phyloP scores from a whole-genome alignment of 2,329 filamentous ascomycete species.

The Epichloe bromicola region DNA sequence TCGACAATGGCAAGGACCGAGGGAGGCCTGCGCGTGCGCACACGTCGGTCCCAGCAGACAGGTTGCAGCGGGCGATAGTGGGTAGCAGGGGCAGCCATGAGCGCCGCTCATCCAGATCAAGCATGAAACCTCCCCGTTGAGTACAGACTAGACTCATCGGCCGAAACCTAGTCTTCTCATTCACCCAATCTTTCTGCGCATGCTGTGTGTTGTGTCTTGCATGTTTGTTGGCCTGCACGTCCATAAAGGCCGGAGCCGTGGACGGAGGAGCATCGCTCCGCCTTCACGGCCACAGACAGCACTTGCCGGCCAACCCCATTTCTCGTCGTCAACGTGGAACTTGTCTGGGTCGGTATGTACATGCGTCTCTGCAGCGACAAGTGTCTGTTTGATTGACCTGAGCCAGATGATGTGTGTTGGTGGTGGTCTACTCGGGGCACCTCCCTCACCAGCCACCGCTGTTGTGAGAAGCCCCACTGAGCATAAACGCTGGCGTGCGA shows the following conservation, averaged over 20 bases:
- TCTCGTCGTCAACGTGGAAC: neutral
- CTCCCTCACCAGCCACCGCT: conserved; percentile 5
- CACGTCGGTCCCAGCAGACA: conserved; percentile 3
- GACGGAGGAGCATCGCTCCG: neutral
- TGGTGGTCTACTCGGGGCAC: conserved; percentile 5
- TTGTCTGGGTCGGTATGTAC: neutral
- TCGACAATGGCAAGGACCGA: conserved; percentile 4
- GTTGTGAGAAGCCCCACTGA: conserved; percentile 7
- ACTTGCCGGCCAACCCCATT: neutral
- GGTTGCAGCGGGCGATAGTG: neutral
- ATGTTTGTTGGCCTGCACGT: neutral
- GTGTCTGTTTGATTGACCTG: neutral
- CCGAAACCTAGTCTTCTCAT: neutral
- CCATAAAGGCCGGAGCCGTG: neutral
- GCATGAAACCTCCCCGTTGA: neutral
- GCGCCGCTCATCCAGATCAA: neutral
- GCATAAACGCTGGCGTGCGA: conserved; percentile 6
- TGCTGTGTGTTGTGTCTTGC: neutral
- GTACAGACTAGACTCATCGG: neutral
- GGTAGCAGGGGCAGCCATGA: neutral
- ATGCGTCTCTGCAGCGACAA: neutral
- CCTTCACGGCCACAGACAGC: neutral
- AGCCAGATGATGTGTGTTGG: neutral
- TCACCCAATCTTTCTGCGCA: neutral
- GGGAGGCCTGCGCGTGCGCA: conserved; percentile 2